Base-by-base conservation (phyloP, 1,284 basidiomycete species). In the Sphagnurus paluster region DNA sequence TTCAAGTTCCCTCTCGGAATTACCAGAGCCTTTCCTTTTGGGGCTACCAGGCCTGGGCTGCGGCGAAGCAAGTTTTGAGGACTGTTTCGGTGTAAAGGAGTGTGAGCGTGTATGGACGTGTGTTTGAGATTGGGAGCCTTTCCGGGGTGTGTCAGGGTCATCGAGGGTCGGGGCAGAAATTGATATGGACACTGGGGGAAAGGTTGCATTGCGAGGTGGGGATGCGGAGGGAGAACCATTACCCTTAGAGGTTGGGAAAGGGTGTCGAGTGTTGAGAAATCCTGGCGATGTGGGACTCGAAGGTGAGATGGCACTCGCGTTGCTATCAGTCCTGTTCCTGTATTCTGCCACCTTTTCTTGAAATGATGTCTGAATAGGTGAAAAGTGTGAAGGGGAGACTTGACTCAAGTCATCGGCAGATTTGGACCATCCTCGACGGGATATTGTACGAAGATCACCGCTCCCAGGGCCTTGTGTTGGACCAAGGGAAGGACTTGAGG, bases 361-460 rank as follows among this genome's bases (percentile, higher is more conserved):
- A 50, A 87, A 80, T 11, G 71, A 69, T 9, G 72, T 58, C 35
- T 78, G 72, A 30, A 75, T 66, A 5, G 76, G 74, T 13, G 75
- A 66, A 39, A 71, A 69, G 5, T 64, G 58, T 28, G 63, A 60
- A n/a, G 74, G 62, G 0, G 74, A 66, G 40, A 80, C 67, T 60
- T 77, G 80, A 57, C 77, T 75, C 36, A 91, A 74, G 60, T 91
- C 88, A 57, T 90, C 88, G 26, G 80, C 87, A 2, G 87, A 90
- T 57, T 73, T 79, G 10, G 87, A 89, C 87, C 87, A 90, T 9
- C 74, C 77, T 62, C 80, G 84, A 50, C 78, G 75, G 1, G 85
- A 83, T 13, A 87, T 77, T 39, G 65, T 70, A 38, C 85, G 80
- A 44, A 90, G 71, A 65, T 90, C 86, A 2, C 85, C 86, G 2